A percentile compares a stretch with the other conserved stretches of the same genome.
These are phyloP conservation scores for Tricholoma sp. DNA, from an alignment of 768 basidiomycete species.

Conservation along the genomic window DNA sequence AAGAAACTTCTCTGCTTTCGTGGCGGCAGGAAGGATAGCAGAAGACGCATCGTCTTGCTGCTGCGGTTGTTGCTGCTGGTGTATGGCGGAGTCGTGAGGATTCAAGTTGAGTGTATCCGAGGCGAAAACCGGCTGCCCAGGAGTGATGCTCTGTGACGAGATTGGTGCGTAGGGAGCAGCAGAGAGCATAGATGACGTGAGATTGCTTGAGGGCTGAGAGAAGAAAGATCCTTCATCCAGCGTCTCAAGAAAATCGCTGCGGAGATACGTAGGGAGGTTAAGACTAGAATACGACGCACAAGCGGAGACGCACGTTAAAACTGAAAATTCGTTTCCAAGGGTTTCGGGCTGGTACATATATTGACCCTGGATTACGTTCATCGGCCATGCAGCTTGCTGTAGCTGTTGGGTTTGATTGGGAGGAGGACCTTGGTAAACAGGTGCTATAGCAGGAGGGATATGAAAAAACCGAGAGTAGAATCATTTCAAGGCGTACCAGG, in stretches of 20 bases:
- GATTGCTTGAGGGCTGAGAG: slow-evolving; percentile 43
- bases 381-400: slow-evolving; percentile 44
- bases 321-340: slow-evolving; percentile 77
- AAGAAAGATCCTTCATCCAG: slow-evolving; percentile 84
- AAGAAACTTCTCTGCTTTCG: slow-evolving; percentile 83
- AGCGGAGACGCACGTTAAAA: slow-evolving; percentile 55
- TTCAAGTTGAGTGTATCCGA: slow-evolving; percentile 6
- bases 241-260: slow-evolving; percentile 83
- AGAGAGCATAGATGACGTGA: slow-evolving; percentile 35
- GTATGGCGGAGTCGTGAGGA: slow-evolving; percentile 4
- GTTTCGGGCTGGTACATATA: slow-evolving; percentile 71
- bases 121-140: background rate
- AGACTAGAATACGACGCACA: background rate
- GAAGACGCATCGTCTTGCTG: slow-evolving; percentile 23
- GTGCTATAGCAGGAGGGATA: slow-evolving; percentile 19
- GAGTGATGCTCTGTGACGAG: background rate
- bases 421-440: slow-evolving; percentile 32
- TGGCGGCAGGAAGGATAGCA: slow-evolving; percentile 65
- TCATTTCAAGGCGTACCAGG: slow-evolving; percentile 31
- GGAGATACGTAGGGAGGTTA: slow-evolving; percentile 1
- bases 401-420: slow-evolving; percentile 16
- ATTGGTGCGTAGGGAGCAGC: slow-evolving; percentile 41
- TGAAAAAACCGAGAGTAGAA: background rate
- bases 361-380: slow-evolving; percentile 41
- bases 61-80: slow-evolving; percentile 5